Percentiles rank a stretch among this genome's conserved stretches.
Conservation (phyloP, 306 rosid genomes). For the Dalbergia oliveri region DNA sequence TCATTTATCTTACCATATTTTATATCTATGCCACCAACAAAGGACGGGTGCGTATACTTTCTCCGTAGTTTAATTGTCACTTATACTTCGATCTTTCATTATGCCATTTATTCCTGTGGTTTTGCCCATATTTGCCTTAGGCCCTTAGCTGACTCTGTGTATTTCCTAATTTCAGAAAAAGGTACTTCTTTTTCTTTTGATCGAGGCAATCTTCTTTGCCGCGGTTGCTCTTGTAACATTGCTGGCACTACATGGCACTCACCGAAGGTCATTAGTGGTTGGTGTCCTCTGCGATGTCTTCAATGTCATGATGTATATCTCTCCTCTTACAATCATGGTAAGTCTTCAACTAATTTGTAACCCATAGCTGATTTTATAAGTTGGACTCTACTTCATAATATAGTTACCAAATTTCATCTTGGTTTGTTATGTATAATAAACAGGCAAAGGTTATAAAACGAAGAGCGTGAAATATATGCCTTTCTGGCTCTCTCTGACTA, state of each 20-base stretch:
- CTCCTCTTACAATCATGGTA: conserved; percentile 82
- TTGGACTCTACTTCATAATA: not conserved
- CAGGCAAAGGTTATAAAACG: conserved; percentile 70
- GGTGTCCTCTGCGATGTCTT: conserved; percentile 73
- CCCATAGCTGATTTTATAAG: not conserved
- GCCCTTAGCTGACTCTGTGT: too few relatives aligned
- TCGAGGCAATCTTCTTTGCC: conserved; percentile 52
- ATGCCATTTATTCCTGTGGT: too few relatives aligned
- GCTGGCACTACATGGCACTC: conserved; percentile 51
- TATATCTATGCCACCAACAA: conserved; percentile 46
- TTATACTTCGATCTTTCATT: too few relatives aligned
- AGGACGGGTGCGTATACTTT: conserved; percentile 57
- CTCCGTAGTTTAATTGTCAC: too few relatives aligned
- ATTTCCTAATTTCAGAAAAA: conserved; percentile 55
- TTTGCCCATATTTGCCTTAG: too few relatives aligned
- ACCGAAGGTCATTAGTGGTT: conserved; percentile 61
- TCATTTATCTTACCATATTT: conserved; percentile 64
- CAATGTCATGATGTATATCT: conserved; percentile 73
- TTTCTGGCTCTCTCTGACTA: conserved; percentile 70
- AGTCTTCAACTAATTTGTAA: conserved; percentile 28
- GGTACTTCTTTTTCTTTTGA: conserved; percentile 12
- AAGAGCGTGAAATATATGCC: conserved; percentile 89
- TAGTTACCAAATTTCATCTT: not conserved
- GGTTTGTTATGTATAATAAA: conserved; percentile 3
- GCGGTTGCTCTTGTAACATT: conserved; percentile 51